A percentile compares a stretch with the other conserved stretches of the same genome.
These are phyloP conservation scores for Mycosphaerella sp. DNA, from an alignment of 2,329 filamentous ascomycete genomes.

Conservation along the genomic window DNA sequence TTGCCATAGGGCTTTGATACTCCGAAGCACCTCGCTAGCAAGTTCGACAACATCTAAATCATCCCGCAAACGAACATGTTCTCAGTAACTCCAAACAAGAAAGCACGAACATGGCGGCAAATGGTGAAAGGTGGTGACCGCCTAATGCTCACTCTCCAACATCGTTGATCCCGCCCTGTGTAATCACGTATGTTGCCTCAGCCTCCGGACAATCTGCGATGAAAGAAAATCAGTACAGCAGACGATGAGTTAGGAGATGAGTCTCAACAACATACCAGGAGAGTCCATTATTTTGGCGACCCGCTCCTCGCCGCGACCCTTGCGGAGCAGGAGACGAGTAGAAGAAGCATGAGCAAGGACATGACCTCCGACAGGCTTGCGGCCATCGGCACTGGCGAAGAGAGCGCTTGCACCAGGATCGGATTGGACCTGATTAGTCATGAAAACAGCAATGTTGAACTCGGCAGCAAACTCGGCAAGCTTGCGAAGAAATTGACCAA, in stretches of 20 bases:
- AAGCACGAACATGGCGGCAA: background rate
- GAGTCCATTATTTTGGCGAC: constrained; percentile 65
- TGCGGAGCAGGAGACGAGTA: constrained; percentile 60
- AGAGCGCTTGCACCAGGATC: constrained; percentile 63
- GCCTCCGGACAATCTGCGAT: constrained; percentile 58
- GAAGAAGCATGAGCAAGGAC: constrained; percentile 64
- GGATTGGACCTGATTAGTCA: constrained; percentile 67
- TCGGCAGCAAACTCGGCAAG: constrained; percentile 63
- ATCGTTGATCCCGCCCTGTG: constrained; percentile 62
- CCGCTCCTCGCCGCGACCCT: constrained; percentile 63
- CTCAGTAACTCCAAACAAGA: background rate
- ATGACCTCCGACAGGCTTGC: constrained; percentile 62
- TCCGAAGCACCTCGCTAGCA: background rate
- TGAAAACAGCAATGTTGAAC: constrained; percentile 59
- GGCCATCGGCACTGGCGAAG: constrained; percentile 61
- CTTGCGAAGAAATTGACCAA: constrained; percentile 59
- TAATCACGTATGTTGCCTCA: constrained; percentile 66
- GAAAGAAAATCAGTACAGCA: constrained; percentile 18
- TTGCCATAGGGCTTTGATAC: background rate
- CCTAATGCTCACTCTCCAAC: constrained; percentile 49
- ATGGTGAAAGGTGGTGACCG: background rate
- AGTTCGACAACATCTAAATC: background rate
- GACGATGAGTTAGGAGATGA: no score
- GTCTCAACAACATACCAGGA: constrained; percentile 45
- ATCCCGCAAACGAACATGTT: background rate